Base-by-base conservation (phyloP, 2,329 filamentous ascomycete species). In the Aspergillus oerlinghausenensis region DNA sequence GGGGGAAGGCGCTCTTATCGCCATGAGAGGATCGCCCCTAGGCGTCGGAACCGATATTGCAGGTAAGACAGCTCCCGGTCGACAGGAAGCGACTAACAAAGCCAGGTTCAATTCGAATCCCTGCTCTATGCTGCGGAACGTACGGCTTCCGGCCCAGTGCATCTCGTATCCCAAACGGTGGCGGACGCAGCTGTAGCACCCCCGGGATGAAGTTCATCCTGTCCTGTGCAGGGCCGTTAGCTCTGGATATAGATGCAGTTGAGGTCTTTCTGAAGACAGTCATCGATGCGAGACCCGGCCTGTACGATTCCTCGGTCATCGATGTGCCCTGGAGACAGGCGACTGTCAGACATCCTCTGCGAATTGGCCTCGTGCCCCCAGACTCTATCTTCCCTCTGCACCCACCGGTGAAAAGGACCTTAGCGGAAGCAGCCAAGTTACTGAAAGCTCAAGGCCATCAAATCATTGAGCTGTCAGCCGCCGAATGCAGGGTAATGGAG, bases 11-110 rank as follows among this genome's bases (percentile, higher is more conserved):
- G 86, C 87, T 0, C 74, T 89, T 1, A 79, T 89, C 29, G 73
- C 77, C 0, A 80, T 88, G 56, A 71, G 73, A 14, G 87, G 86
- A n/a, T 85, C 81, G 53, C 78, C 80, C 0, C 55, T 87, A 0
- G 87, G 87, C 4, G 76, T 88, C 0, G 85, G 85, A 1, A 85
- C 84, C 1, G 85, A 88, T 58, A 87, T 88, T 54, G 80, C 80
- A 7, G 64, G 64, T 64, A 56, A 23, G 54, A 67, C 5, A 23
- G 0, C 10, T 5, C 10, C 40, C 4, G 4, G 19, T 21, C 3
- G 3, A 21, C n/a, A 21, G 8, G 21, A 43, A 21, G 8, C 1
- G 11, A 21, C 19, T 17, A 43, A 38, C 32, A 17, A 38, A 17
- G 3, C 42, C 35, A 64, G 70, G 70, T 4, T 71, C 68, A 1